Evolutionary conservation across 176 grass and related monocot species (phyloP), one percentile per base, ranked within the genome.

Genomic region (Oryza brachyantha): DNA sequence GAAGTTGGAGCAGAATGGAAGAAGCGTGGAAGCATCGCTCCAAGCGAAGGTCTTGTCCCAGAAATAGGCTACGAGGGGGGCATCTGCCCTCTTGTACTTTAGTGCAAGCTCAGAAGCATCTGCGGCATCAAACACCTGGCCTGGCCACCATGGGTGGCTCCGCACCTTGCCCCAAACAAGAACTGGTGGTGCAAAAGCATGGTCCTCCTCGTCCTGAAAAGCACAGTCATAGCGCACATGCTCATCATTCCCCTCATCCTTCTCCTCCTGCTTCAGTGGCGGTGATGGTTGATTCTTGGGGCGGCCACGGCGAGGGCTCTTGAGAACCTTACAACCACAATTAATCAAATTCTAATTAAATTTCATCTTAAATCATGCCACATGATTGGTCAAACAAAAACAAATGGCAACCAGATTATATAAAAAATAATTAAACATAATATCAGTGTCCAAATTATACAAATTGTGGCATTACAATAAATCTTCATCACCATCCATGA

Each of bases 121-220:
- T 21, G 87, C 76, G 13, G 82, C 72, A 76, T 90, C 82, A 59
- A 97, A 94, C 39, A 94, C 90, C 79, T 92, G 87, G 16, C 84
- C 94, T 6, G 91, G 94, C 94, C 94, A 97, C 94, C 94, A 97
- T 5, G 94, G 91, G 72, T 97, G 89, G 57, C 84, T 92, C 73
- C 77, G 88, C 83, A 97, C 91, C 84, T 94, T 97, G 74, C 89
- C 85, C 91, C 91, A 94, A 10, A 92, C 91, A 63, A 94, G 65
- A 9, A 87, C 74, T 13, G 81, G 82, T 36, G 86, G 71, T 24
- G 61, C 37, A 14, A 97, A 93, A 3, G 28, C 57, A 7, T 66
- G 36, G 28, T 5, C 60, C 17, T 38, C 58, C n/a, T 85, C 86
- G 11, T 81, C 52, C 77, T 89, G 88, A 35, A 93, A 93, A 3